Percentiles rank a stretch among this genome's conserved stretches.
Conservation (phyloP, 139 green algal species). For the Auxenochlorella protothecoides region DNA sequence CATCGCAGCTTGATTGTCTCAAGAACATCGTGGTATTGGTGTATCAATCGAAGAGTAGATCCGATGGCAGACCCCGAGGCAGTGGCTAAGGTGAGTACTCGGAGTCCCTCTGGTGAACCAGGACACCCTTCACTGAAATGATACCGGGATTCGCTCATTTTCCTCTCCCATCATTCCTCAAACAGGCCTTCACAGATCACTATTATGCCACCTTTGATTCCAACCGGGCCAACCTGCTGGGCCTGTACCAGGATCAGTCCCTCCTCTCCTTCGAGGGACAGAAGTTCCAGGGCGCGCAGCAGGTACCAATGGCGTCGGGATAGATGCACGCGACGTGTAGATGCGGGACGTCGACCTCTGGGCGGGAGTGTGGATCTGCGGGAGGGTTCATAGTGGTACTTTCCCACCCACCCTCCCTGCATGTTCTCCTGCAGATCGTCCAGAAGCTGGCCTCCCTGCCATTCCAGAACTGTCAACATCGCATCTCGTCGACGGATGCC, state of each 20-base stretch:
- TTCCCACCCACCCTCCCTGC: neutral
- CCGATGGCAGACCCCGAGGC: slow-evolving; percentile 20
- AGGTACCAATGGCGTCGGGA: slow-evolving; percentile 4
- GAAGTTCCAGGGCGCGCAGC: slow-evolving; percentile 57
- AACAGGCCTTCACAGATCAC: slow-evolving; percentile 86
- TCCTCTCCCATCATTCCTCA: neutral
- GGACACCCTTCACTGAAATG: neutral
- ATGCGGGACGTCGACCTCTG: too few relatives aligned
- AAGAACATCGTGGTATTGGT: too few relatives aligned
- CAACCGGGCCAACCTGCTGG: slow-evolving; percentile 53
- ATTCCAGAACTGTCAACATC: slow-evolving; percentile 69
- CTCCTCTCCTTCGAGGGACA: slow-evolving; percentile 80
- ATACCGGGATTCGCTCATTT: neutral
- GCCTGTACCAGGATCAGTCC: slow-evolving; percentile 74
- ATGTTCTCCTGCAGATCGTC: slow-evolving; percentile 33
- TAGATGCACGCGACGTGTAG: too few relatives aligned
- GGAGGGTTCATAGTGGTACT: neutral
- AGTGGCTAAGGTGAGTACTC: slow-evolving; percentile 18
- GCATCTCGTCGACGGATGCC: slow-evolving; percentile 59
- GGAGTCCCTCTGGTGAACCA: too few relatives aligned
- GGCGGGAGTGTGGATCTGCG: too few relatives aligned
- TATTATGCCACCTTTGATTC: slow-evolving; percentile 92
- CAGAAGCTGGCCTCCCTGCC: slow-evolving; percentile 66
- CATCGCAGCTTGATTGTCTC: too few relatives aligned
- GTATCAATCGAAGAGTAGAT: neutral